Conservation (phyloP, 2,329 filamentous ascomycete species). For the Aspergillus sp. region DNA sequence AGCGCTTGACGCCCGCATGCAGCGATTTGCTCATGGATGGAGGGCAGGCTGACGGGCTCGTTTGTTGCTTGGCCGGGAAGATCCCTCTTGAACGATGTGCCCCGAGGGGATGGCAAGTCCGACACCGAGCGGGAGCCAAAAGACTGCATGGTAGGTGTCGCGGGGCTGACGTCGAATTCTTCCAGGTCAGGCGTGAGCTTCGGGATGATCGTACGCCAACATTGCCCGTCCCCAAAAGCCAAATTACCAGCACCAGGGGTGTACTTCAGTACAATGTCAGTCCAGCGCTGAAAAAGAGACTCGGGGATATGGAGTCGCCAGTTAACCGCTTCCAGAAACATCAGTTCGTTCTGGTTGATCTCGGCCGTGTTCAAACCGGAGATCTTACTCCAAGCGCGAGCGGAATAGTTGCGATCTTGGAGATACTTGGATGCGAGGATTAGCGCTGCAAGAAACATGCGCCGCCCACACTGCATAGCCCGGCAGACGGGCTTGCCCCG, state of each 20-base stretch:
- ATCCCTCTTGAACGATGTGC: constrained; percentile 13
- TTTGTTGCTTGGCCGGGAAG: constrained; percentile 18
- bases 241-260: constrained; percentile 61
- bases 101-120: constrained; percentile 36
- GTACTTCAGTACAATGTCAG: constrained; percentile 84
- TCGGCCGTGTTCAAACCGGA: constrained; percentile 90
- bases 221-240: constrained; percentile 36
- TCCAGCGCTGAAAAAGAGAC: constrained; percentile 87
- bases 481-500: constrained; percentile 71
- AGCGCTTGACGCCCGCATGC: constrained; percentile 46
- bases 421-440: constrained; percentile 98
- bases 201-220: constrained; percentile 54
- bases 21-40: constrained; percentile 32
- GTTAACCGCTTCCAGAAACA: constrained; percentile 83
- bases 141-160: constrained; percentile 30
- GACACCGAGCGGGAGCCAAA: constrained; percentile 28
- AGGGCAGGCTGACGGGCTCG: constrained; percentile 27
- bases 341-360: constrained; percentile 96
- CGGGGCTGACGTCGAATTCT: constrained; percentile 44
- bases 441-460: constrained; percentile 94
- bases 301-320: constrained; percentile 96
- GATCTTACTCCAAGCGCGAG: constrained; percentile 98
- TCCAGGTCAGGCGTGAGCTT: constrained; percentile 60
- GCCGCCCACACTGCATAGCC: constrained; percentile 89
- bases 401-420: constrained; percentile 96